phyloP scores from a whole-genome alignment of 331 rosid genomes.

The Stylosanthes scabra region DNA sequence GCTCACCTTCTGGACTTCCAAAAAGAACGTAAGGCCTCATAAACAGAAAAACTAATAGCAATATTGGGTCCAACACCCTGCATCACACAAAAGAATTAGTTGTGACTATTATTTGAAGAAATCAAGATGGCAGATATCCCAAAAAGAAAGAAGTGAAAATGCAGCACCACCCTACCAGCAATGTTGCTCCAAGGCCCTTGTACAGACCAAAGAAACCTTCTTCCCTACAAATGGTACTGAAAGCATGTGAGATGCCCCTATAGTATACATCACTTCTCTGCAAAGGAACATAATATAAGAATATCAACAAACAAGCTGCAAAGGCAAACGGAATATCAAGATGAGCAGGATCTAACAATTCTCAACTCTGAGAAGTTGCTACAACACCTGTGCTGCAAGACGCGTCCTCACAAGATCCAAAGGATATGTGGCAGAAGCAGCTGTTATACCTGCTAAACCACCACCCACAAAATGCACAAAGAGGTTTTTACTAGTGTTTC shows the following conservation, averaged over 20 bases:
- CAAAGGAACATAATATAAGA: slow-evolving; percentile 24
- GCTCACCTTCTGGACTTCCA: slow-evolving; percentile 82
- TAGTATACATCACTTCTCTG: slow-evolving; percentile 81
- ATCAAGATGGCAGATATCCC: slow-evolving; percentile 13
- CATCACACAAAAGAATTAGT: slow-evolving; percentile 32
- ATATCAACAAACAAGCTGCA: slow-evolving; percentile 15
- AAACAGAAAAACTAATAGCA: slow-evolving; percentile 87
- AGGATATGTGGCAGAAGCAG: slow-evolving; percentile 87
- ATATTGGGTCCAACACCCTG: slow-evolving; percentile 96
- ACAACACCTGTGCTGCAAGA: slow-evolving; percentile 88
- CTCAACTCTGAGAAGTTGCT: background rate
- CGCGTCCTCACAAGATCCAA: slow-evolving; percentile 96
- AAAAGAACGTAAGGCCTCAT: slow-evolving; percentile 68
- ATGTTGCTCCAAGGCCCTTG: slow-evolving; percentile 95
- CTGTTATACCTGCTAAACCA: slow-evolving; percentile 94
- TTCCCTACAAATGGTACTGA: slow-evolving; percentile 77
- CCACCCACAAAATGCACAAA: slow-evolving; percentile 84
- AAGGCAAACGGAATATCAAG: slow-evolving; percentile 37
- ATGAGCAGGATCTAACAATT: slow-evolving; percentile 14
- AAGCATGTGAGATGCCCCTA: slow-evolving; percentile 83
- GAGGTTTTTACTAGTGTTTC: slow-evolving; percentile 54
- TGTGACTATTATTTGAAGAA: slow-evolving; percentile 1
- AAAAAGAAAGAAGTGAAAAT: background rate
- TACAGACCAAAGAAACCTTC: slow-evolving; percentile 89
- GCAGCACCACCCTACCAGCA: slow-evolving; percentile 63